phyloP scores from a whole-genome alignment of 2,329 filamentous ascomycete species.

The Meredithiella fracta region DNA sequence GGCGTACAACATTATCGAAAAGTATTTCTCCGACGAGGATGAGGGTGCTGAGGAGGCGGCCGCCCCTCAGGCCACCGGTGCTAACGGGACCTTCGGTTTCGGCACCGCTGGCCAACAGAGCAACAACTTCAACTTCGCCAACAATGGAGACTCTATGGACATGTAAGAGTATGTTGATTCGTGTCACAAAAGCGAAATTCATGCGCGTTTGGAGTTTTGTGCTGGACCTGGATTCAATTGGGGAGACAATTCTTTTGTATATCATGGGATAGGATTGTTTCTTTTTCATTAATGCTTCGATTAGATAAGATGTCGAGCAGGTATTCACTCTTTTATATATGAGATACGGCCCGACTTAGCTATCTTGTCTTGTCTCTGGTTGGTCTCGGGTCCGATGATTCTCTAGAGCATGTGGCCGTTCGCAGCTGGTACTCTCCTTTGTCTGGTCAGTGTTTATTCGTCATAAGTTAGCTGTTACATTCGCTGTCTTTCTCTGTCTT shows the following conservation, averaged over 20 bases:
- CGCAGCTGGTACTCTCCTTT: not conserved
- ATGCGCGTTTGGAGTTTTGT: not conserved
- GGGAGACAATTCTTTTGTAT: not conserved
- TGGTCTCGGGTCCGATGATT: too few species aligned
- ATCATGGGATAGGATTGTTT: constrained; percentile 1
- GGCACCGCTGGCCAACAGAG: constrained; percentile 51
- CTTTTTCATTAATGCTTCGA: not conserved
- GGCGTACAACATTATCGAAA: constrained; percentile 99
- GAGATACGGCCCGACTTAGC: not conserved
- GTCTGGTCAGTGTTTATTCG: not conserved
- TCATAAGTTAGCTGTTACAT: not conserved
- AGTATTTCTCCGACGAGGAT: constrained; percentile 98
- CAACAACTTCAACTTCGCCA: constrained; percentile 88
- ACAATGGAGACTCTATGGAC: constrained; percentile 47
- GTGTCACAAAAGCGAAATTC: constrained; percentile 3
- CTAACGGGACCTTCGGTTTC: constrained; percentile 66
- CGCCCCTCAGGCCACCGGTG: constrained; percentile 52
- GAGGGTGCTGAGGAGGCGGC: constrained; percentile 66
- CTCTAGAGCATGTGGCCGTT: not conserved
- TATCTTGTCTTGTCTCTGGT: not conserved
- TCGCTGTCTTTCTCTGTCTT: not conserved
- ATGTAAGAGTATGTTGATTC: constrained; percentile 31
- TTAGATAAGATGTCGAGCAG: too few species aligned
- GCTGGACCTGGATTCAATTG: not conserved
- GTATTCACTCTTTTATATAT: too few species aligned